Evolutionary conservation across 2,329 filamentous ascomycete genomes (phyloP).

Genomic region (Lasiodiplodia hormozganensis): DNA sequence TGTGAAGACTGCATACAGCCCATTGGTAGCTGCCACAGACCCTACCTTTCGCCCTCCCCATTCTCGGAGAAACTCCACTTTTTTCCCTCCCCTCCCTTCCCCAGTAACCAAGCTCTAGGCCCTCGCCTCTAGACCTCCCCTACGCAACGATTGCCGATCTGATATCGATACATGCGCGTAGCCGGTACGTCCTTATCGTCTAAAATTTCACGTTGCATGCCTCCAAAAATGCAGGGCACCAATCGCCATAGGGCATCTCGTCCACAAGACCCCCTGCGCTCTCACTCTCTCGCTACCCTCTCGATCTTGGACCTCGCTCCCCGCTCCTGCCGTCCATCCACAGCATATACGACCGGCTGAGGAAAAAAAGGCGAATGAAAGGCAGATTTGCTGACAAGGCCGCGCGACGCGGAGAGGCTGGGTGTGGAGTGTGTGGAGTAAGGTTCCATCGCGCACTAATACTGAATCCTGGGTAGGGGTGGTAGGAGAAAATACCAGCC

Average conservation of each 20-base stretch:
- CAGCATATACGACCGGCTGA: neutral
- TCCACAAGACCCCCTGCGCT: neutral
- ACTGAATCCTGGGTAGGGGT: neutral
- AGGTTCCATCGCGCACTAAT: neutral
- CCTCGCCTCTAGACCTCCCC: neutral
- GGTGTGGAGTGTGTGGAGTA: neutral
- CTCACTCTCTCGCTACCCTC: neutral
- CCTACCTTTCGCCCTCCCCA: neutral
- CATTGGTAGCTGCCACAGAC: neutral
- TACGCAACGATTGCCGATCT: neutral
- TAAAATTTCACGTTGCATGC: neutral
- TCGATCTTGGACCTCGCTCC: neutral
- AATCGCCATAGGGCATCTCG: neutral
- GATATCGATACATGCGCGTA: neutral
- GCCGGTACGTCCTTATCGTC: neutral
- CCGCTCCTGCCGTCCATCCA: neutral
- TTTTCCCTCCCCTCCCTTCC: neutral
- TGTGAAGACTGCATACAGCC: neutral
- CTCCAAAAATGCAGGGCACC: neutral
- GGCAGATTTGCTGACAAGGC: neutral
- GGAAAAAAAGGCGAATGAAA: neutral
- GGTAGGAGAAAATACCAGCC: neutral
- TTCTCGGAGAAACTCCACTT: neutral
- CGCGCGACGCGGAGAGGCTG: neutral
- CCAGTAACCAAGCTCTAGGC: neutral